Evolutionary conservation across 108 stramenopile genomes (phyloP).

Genomic region (Discostella stelligeroides): DNA sequence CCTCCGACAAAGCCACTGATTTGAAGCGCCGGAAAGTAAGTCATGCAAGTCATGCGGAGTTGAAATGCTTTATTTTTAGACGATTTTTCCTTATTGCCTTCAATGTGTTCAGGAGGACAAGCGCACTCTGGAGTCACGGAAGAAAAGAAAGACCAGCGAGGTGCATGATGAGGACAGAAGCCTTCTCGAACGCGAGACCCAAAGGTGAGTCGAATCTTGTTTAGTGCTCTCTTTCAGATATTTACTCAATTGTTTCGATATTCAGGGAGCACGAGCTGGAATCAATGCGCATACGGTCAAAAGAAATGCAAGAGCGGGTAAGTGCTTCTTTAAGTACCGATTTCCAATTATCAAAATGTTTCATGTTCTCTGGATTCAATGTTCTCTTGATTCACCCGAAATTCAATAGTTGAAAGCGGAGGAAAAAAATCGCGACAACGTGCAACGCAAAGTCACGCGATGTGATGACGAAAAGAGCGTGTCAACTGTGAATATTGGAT

Average conservation of each 20-base stretch:
- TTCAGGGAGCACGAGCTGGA: constrained; percentile 24
- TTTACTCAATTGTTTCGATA: constrained; percentile 1
- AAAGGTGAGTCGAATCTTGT: constrained; percentile 6
- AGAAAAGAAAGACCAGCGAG: constrained; percentile 8
- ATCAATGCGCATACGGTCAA: constrained; percentile 18
- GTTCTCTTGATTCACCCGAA: neutral
- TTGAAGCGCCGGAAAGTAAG: constrained; percentile 13
- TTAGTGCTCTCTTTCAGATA: no score
- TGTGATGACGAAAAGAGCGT: constrained; percentile 13
- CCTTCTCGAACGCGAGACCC: constrained; percentile 7
- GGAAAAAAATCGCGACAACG: constrained; percentile 7
- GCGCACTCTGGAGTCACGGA: constrained; percentile 1
- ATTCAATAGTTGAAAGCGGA: constrained; percentile 2
- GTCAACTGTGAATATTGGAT: constrained; percentile 15
- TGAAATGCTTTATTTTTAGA: neutral
- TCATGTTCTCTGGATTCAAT: no score
- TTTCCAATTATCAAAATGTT: no score
- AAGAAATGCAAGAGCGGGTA: constrained; percentile 33
- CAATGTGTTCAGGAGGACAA: constrained; percentile 16
- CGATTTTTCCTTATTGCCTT: neutral
- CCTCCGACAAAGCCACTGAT: constrained; percentile 1
- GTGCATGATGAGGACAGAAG: constrained; percentile 5
- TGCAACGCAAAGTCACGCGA: constrained; percentile 4
- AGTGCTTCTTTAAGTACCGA: constrained; percentile 5
- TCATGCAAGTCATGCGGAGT: neutral